A percentile compares a stretch with the other conserved stretches of the same genome.
These are phyloP conservation scores for Nicotiana benthamiana DNA, from an alignment of 257 asterid genomes.

Conservation along the genomic window DNA sequence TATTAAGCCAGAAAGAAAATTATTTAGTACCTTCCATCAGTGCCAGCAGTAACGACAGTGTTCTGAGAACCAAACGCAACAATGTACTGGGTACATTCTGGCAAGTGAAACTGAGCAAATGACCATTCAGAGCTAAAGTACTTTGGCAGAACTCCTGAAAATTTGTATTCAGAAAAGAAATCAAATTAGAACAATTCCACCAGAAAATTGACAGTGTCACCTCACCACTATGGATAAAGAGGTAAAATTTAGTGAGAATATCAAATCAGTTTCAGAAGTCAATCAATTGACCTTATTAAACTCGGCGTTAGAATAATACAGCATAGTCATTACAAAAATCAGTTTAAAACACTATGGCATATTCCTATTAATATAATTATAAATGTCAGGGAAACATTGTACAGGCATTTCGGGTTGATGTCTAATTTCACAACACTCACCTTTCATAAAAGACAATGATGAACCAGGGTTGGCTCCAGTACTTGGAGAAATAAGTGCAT, in stretches of 20 bases:
- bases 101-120: conserved; percentile 84
- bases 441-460: conserved; percentile 86
- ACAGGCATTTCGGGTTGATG: background rate
- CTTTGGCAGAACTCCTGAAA: conserved; percentile 77
- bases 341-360: background rate
- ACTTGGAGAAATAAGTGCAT: conserved; percentile 62
- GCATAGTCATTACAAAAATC: background rate
- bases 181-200: conserved; percentile 6
- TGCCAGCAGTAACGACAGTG: conserved; percentile 50
- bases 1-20: background rate
- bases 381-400: background rate
- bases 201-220: background rate
- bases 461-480: conserved; percentile 77
- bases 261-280: background rate
- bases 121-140: conserved; percentile 99
- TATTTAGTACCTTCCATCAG: conserved; percentile 73
- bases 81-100: conserved; percentile 57
- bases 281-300: background rate
- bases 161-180: conserved; percentile 7
- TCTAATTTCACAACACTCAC: conserved; percentile 22
- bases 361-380: background rate
- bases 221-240: conserved; percentile 1
- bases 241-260: background rate
- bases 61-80: conserved; percentile 79
- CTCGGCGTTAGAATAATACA: background rate